These are phyloP conservation scores for Globisporangium heterothallicum DNA, from an alignment of 352 stramenopile genomes.

Conservation along the genomic window DNA sequence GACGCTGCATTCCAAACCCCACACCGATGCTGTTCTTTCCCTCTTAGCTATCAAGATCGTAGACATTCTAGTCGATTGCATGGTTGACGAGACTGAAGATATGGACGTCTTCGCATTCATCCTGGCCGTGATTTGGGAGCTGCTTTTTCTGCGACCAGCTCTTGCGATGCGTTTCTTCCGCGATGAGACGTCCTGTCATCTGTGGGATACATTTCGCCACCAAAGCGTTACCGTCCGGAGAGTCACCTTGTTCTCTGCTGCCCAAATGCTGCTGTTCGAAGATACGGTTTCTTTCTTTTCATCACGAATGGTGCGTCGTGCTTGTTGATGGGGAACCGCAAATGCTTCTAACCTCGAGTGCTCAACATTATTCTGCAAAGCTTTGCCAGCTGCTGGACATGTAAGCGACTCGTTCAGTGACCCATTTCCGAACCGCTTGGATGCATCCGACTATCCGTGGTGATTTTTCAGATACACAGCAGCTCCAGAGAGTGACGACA, in stretches of 20 bases:
- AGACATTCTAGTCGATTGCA: conserved; percentile 8
- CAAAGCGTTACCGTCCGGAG: neutral
- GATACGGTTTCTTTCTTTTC: too few species aligned
- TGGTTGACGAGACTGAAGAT: conserved; percentile 2
- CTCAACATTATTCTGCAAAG: too few species aligned
- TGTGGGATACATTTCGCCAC: conserved; percentile 1
- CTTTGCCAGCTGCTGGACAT: too few species aligned
- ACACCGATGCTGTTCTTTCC: too few species aligned
- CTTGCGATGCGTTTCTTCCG: neutral
- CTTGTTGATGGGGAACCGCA: conserved; percentile 4
- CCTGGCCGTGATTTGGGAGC: conserved; percentile 1
- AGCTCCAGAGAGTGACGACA: neutral
- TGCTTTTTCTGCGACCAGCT: conserved; percentile 2
- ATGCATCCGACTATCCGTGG: too few species aligned
- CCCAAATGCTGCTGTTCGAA: conserved; percentile 7
- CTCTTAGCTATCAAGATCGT: conserved; percentile 9
- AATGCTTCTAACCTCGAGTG: too few species aligned
- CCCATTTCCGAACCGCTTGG: too few species aligned
- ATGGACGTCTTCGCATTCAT: neutral
- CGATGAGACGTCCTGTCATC: neutral
- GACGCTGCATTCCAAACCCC: too few species aligned
- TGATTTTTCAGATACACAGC: conserved; percentile 1
- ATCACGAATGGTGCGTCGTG: too few species aligned
- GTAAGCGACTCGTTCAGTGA: too few species aligned
- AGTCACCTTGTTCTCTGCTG: conserved; percentile 1